Conservation (phyloP, 2,329 filamentous ascomycete genomes). For the Beauveria bassiana region DNA sequence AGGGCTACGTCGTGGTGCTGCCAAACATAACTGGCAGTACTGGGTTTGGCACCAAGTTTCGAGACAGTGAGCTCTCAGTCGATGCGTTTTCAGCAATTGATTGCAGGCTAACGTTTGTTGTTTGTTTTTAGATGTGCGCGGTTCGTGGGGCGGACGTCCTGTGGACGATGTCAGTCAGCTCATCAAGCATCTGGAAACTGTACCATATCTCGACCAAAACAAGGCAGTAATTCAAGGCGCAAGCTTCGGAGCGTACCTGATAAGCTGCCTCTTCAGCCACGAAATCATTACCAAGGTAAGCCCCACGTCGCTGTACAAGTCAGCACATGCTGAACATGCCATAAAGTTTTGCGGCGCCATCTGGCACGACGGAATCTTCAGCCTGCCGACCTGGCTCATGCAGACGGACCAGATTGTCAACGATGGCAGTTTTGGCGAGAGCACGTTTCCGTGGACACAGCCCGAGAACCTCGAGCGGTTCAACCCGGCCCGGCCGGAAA, state of each 20-base stretch:
- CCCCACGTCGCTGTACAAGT: too few relatives aligned
- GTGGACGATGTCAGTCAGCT: conserved; percentile 49
- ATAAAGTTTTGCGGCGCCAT: conserved; percentile 24
- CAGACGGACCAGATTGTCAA: conserved; percentile 19
- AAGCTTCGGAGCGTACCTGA: conserved; percentile 53
- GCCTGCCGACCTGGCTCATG: conserved; percentile 22
- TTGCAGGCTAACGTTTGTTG: conserved; percentile 22
- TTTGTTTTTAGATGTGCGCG: conserved; percentile 34
- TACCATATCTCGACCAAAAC: conserved; percentile 45
- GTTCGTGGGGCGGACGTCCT: conserved; percentile 44
- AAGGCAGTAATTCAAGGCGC: conserved; percentile 46
- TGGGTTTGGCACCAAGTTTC: conserved; percentile 42
- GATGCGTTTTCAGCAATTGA: too few relatives aligned
- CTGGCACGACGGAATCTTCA: conserved; percentile 41
- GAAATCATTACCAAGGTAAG: conserved; percentile 36
- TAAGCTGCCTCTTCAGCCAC: conserved; percentile 51
- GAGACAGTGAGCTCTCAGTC: conserved; percentile 19
- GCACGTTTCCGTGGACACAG: conserved; percentile 35
- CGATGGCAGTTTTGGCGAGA: conserved; percentile 34
- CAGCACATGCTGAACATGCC: not conserved
- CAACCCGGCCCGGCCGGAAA: conserved; percentile 38
- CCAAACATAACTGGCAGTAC: conserved; percentile 53
- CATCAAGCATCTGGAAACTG: conserved; percentile 40
- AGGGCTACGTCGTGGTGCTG: conserved; percentile 52
- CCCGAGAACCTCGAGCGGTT: conserved; percentile 39